Evolutionary conservation across 805 yeast genomes (phyloP).

Genomic region (Yamadazyma endophytica): DNA sequence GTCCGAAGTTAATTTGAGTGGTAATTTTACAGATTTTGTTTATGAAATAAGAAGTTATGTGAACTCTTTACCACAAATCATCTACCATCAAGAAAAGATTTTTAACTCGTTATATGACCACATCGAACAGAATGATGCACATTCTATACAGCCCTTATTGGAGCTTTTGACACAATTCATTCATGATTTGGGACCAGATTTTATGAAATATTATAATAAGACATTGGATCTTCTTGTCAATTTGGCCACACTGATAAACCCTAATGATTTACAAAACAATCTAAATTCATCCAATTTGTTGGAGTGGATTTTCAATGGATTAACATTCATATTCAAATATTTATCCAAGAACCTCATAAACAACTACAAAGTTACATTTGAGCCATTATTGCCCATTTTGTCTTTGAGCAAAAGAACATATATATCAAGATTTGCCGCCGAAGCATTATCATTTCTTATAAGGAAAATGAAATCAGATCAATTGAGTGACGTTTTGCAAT

Average conservation of each 20-base stretch:
- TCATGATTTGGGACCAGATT: constrained; percentile 91
- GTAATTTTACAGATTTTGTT: constrained; percentile 60
- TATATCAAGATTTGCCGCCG: constrained; percentile 80
- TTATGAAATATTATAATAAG: constrained; percentile 60
- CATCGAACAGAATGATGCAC: constrained; percentile 54
- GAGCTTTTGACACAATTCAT: constrained; percentile 80
- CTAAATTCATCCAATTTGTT: constrained; percentile 57
- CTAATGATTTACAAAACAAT: constrained; percentile 49
- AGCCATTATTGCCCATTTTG: constrained; percentile 59
- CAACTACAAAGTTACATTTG: constrained; percentile 61
- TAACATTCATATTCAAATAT: constrained; percentile 89
- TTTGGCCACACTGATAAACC: constrained; percentile 36
- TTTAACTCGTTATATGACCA: constrained; percentile 45
- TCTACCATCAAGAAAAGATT: constrained; percentile 65
- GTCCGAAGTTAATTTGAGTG: constrained; percentile 81
- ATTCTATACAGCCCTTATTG: constrained; percentile 74
- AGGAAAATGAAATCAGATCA: constrained; percentile 57
- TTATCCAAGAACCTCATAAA: constrained; percentile 64
- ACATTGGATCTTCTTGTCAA: constrained; percentile 49
- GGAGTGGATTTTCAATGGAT: constrained; percentile 79
- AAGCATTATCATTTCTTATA: constrained; percentile 79
- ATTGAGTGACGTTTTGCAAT: constrained; percentile 43
- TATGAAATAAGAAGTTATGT: constrained; percentile 50
- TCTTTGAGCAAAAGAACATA: constrained; percentile 54
- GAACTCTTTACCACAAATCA: constrained; percentile 74